phyloP scores from a whole-genome alignment of 1,139 yeast species.

The Nakaseomyces uthaithaninus region DNA sequence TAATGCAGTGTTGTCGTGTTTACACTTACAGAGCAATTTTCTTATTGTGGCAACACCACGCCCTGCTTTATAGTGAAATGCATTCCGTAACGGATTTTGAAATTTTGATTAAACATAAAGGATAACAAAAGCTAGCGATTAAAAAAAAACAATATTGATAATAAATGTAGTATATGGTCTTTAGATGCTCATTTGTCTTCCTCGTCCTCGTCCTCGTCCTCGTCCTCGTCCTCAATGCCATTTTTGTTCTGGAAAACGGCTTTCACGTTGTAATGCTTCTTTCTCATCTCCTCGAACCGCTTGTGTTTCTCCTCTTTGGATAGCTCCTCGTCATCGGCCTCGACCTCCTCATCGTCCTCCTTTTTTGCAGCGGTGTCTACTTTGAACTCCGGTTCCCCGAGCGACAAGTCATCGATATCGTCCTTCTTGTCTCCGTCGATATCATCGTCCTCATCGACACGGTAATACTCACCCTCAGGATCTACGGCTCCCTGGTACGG shows the following conservation, averaged over 20 bases:
- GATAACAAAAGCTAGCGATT: no score
- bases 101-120: no score
- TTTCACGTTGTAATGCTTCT: conserved; percentile 67
- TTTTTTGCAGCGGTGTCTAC: conserved; percentile 24
- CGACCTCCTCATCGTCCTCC: conserved; percentile 19
- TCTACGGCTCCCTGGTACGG: conserved; percentile 93
- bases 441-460: conserved; percentile 60
- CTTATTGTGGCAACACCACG: no score
- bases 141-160: no score
- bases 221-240: conserved; percentile 21
- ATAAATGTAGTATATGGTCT: background rate
- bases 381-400: conserved; percentile 47
- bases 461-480: conserved; percentile 75
- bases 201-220: conserved; percentile 12
- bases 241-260: conserved; percentile 40
- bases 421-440: conserved; percentile 69
- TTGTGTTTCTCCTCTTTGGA: conserved; percentile 54
- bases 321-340: conserved; percentile 27
- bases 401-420: conserved; percentile 41
- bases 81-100: no score
- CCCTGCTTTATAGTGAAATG: no score
- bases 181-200: no score
- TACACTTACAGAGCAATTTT: no score
- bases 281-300: conserved; percentile 67
- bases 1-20: no score